A percentile compares a stretch with the other conserved stretches of the same genome.
Conservation (phyloP, 345 rosid species). For the Eucalyptus sp. region DNA sequence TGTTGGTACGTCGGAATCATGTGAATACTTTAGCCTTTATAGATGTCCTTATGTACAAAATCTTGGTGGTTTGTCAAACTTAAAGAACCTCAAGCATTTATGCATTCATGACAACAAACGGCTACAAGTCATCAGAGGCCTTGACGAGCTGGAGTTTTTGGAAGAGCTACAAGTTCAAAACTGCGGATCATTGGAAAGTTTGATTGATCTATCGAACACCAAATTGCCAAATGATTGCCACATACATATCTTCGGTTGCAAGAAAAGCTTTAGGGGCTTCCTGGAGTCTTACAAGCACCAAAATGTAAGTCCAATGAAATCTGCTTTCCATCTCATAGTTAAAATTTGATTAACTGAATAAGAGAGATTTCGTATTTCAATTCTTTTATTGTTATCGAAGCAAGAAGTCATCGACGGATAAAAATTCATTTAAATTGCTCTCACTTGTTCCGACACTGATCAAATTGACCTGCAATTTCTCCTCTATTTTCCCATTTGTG, state of each 20-base stretch:
- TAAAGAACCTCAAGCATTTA: not conserved
- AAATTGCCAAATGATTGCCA: not conserved
- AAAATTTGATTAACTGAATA: too few species aligned
- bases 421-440: too few species aligned
- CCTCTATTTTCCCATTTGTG: not conserved
- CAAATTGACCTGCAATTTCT: too few species aligned
- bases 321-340: too few species aligned
- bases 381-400: too few species aligned
- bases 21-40: rapidly evolving
- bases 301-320: not conserved
- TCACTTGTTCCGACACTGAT: too few species aligned
- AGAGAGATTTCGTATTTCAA: too few species aligned
- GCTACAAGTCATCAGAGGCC: not conserved
- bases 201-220: not conserved
- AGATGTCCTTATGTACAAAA: rapidly evolving
- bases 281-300: not conserved
- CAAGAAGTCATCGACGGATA: too few species aligned
- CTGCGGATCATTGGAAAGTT: rapidly evolving
- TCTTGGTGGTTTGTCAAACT: not conserved
- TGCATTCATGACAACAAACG: rapidly evolving
- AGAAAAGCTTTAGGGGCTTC: not conserved
- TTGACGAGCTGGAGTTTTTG: not conserved
- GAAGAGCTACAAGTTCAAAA: rapidly evolving
- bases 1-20: not conserved
- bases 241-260: rapidly evolving